Evolutionary conservation across 768 basidiomycete genomes (phyloP).

Genomic region (Podaxis pistillaris): DNA sequence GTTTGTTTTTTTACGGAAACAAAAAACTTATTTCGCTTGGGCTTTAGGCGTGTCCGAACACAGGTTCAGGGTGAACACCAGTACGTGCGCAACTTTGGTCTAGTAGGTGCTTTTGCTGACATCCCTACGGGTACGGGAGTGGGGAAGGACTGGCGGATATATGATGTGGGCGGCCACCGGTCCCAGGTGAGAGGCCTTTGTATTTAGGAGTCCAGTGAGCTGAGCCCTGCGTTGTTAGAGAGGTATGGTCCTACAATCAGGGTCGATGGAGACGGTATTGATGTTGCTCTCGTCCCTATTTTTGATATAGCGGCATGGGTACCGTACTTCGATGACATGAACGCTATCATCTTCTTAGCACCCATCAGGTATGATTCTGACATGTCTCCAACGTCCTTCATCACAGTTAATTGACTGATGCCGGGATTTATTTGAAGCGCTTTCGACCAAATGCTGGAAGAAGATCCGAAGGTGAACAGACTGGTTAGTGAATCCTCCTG

Average conservation of each 20-base stretch:
- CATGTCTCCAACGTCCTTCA: background rate
- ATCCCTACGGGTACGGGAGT: constrained; percentile 21
- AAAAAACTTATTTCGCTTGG: background rate
- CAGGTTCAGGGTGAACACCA: constrained; percentile 55
- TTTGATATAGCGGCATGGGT: constrained; percentile 47
- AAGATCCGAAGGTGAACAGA: constrained; percentile 63
- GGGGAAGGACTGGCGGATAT: constrained; percentile 43
- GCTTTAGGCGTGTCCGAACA: constrained; percentile 66
- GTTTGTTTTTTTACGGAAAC: constrained; percentile 11
- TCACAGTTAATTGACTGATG: background rate
- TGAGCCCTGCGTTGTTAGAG: constrained; percentile 22
- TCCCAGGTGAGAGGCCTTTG: constrained; percentile 46
- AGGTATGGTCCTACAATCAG: constrained; percentile 21
- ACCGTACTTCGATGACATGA: constrained; percentile 69
- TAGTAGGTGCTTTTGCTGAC: constrained; percentile 2
- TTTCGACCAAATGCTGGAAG: constrained; percentile 69
- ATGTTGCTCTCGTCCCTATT: background rate
- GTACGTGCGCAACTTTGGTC: constrained; percentile 27
- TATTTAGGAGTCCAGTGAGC: background rate
- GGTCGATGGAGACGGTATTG: background rate
- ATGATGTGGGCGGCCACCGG: constrained; percentile 62
- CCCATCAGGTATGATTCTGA: constrained; percentile 48
- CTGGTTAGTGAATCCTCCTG: constrained; percentile 36
- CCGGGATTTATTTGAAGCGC: constrained; percentile 31
- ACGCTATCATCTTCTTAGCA: constrained; percentile 70